Evolutionary conservation across 2,329 filamentous ascomycete species (phyloP).

Genomic region (Diaporthe nobilis): DNA sequence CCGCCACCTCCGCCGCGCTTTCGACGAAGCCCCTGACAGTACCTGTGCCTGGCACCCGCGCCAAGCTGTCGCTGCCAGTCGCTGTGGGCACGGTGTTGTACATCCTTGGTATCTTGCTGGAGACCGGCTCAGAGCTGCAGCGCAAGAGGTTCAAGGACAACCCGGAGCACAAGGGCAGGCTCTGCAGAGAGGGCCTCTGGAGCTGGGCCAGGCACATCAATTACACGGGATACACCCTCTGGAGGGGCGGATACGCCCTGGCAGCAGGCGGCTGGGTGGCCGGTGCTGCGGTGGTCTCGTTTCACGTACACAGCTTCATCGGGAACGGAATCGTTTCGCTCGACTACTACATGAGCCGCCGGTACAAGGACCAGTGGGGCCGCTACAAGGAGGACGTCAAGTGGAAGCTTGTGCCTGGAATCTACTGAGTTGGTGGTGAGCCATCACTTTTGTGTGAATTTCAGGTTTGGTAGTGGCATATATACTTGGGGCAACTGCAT

Average conservation of each 20-base stretch:
- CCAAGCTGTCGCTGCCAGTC: conserved; percentile 52
- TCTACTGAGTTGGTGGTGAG: conserved; percentile 49
- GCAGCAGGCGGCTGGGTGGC: conserved; percentile 54
- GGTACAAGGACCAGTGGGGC: conserved; percentile 57
- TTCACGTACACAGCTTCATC: conserved; percentile 51
- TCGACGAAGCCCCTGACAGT: conserved; percentile 44
- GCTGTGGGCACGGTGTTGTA: conserved; percentile 66
- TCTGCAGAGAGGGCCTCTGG: conserved; percentile 57
- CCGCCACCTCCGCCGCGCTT: conserved; percentile 58
- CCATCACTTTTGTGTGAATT: neutral
- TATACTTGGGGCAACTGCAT: neutral
- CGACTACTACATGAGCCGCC: conserved; percentile 54
- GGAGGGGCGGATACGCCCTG: conserved; percentile 52
- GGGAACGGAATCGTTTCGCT: conserved; percentile 50
- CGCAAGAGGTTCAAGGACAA: conserved; percentile 58
- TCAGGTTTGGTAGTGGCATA: neutral
- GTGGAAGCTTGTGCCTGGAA: conserved; percentile 54
- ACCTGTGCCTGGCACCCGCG: conserved; percentile 50
- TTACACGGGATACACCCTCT: conserved; percentile 56
- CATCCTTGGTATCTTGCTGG: conserved; percentile 64
- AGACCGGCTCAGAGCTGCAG: conserved; percentile 71
- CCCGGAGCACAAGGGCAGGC: conserved; percentile 54
- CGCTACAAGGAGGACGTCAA: conserved; percentile 55
- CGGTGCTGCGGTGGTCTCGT: conserved; percentile 49
- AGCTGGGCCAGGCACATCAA: conserved; percentile 57